Conservation (phyloP, 2,329 filamentous ascomycete genomes). For the Monosporascus sp. region DNA sequence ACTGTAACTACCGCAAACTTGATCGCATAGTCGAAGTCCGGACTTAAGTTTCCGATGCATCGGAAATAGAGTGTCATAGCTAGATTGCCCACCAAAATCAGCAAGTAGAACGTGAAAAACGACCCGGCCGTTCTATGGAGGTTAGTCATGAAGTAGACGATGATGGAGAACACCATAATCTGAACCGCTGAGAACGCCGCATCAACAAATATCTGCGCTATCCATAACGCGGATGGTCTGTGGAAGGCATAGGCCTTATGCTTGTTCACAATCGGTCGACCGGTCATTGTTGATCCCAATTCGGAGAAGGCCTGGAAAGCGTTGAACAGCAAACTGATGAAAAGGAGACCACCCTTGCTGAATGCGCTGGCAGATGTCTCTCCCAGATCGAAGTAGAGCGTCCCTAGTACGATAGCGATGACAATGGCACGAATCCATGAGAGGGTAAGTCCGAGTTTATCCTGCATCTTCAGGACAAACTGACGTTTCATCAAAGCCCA, state of each 20-base stretch:
- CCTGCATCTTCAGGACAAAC: conserved; percentile 80
- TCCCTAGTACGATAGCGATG: conserved; percentile 74
- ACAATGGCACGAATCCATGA: conserved; percentile 65
- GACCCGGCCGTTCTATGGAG: conserved; percentile 64
- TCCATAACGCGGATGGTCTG: conserved; percentile 74
- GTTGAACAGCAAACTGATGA: conserved; percentile 77
- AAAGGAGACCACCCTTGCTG: conserved; percentile 75
- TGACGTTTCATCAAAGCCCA: conserved; percentile 81
- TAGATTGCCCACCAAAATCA: conserved; percentile 64
- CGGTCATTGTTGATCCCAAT: conserved; percentile 68
- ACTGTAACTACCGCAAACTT: conserved; percentile 77
- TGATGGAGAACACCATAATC: conserved; percentile 67
- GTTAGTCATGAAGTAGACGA: conserved; percentile 75
- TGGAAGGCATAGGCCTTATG: conserved; percentile 81
- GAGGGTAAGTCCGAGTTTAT: conserved; percentile 70
- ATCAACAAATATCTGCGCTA: conserved; percentile 77
- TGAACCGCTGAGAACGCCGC: conserved; percentile 65
- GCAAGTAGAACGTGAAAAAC: conserved; percentile 72
- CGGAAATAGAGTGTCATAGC: conserved; percentile 75
- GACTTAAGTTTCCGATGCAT: conserved; percentile 67
- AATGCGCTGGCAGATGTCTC: conserved; percentile 66
- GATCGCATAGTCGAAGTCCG: conserved; percentile 80
- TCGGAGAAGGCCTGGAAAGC: conserved; percentile 84
- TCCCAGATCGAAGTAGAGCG: conserved; percentile 69
- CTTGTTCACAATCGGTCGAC: conserved; percentile 74